phyloP scores from a whole-genome alignment of 169 alveolate genomes.

The Cryptosporidium sp. region DNA sequence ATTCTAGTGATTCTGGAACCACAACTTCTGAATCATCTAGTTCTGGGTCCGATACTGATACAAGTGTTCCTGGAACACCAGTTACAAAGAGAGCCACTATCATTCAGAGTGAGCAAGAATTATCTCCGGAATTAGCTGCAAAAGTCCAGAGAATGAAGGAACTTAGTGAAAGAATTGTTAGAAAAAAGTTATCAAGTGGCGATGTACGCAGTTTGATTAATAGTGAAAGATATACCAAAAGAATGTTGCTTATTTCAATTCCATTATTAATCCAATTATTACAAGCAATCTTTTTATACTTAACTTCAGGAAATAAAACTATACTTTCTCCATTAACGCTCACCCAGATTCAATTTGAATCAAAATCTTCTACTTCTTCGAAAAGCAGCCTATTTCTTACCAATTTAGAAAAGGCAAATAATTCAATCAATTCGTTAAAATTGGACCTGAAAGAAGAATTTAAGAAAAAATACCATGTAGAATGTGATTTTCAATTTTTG shows the following conservation, averaged over 20 bases:
- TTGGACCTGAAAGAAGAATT: background rate
- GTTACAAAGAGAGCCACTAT: background rate
- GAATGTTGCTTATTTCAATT: background rate
- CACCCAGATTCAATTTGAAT: background rate
- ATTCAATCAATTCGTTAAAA: too few species aligned
- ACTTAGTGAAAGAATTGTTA: background rate
- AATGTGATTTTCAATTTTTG: background rate
- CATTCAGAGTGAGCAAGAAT: background rate
- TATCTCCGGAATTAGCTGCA: background rate
- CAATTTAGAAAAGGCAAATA: too few species aligned
- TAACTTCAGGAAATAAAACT: background rate
- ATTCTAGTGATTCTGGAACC: too few species aligned
- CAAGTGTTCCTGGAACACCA: slow-evolving; percentile 3
- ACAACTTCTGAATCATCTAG: background rate
- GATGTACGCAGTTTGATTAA: background rate
- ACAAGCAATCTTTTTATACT: background rate
- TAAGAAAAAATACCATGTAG: background rate
- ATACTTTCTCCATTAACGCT: background rate
- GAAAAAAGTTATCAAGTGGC: background rate
- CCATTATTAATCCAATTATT: background rate
- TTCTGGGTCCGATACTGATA: background rate
- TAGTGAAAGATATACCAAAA: background rate
- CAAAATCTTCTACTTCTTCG: background rate
- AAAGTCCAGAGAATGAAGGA: background rate
- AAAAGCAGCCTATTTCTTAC: background rate